phyloP scores from a whole-genome alignment of 495 filamentous ascomycete genomes.

The Xylaria longipes region DNA sequence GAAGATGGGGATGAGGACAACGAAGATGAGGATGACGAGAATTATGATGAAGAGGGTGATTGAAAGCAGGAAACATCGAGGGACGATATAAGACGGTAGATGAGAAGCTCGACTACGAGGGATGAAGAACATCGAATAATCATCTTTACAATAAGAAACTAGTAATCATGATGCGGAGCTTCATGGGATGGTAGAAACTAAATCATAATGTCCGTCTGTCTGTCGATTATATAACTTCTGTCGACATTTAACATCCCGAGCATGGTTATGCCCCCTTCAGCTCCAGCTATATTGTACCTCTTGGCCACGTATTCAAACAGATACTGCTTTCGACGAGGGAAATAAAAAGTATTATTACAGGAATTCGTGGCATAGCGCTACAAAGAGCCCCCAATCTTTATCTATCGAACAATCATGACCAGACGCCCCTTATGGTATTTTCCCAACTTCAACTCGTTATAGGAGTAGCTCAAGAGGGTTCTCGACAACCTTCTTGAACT shows the following conservation, averaged over 20 bases:
- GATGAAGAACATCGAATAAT: background rate
- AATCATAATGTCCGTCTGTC: background rate
- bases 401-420: conserved; percentile 45
- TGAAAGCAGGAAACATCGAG: background rate
- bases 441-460: conserved; percentile 51
- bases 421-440: conserved; percentile 36
- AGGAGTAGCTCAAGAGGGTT: conserved; percentile 94
- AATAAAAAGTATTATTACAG: conserved; percentile 40
- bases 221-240: background rate
- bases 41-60: background rate
- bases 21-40: background rate
- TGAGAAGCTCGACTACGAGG: background rate
- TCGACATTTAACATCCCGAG: background rate
- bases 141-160: background rate
- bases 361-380: conserved; percentile 42
- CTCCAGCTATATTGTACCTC: conserved; percentile 2
- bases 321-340: background rate
- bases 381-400: conserved; percentile 38
- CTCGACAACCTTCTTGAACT: conserved; percentile 97
- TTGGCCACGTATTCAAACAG: conserved; percentile 10
- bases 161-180: background rate
- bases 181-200: background rate
- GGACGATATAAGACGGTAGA: background rate
- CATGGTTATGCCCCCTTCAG: background rate
- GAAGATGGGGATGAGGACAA: conserved; percentile 4